These are phyloP conservation scores for Myochromella boudieri DNA, from an alignment of 768 basidiomycete species.

Conservation along the genomic window DNA sequence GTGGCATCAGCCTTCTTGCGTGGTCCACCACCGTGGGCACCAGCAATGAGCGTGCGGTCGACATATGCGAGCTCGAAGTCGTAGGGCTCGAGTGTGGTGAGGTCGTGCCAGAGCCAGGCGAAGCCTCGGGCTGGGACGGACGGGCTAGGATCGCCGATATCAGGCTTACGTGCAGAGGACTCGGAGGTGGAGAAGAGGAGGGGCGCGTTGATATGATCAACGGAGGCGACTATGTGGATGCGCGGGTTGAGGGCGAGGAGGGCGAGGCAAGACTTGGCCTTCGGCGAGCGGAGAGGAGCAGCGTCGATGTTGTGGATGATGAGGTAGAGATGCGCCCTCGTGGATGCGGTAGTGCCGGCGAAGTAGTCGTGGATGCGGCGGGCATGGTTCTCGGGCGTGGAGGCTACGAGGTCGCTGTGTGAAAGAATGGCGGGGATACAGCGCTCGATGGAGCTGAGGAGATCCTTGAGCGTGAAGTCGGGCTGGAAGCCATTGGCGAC, in stretches of 20 bases:
- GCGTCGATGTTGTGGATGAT: slow-evolving; percentile 91
- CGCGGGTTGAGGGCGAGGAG: slow-evolving; percentile 70
- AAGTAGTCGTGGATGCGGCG: slow-evolving; percentile 69
- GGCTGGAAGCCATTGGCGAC: slow-evolving; percentile 81
- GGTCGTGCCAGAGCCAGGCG: slow-evolving; percentile 86
- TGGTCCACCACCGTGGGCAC: slow-evolving; percentile 44
- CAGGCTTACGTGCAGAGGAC: slow-evolving; percentile 50
- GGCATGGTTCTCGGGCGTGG: slow-evolving; percentile 59
- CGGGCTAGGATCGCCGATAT: slow-evolving; percentile 6
- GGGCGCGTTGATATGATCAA: slow-evolving; percentile 85
- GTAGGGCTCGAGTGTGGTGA: slow-evolving; percentile 84
- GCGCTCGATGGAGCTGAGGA: slow-evolving; percentile 60
- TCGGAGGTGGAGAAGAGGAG: slow-evolving; percentile 82
- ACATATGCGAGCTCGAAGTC: slow-evolving; percentile 72
- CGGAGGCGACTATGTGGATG: slow-evolving; percentile 81
- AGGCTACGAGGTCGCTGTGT: slow-evolving; percentile 32
- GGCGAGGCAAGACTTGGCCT: slow-evolving; percentile 65
- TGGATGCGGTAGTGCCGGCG: slow-evolving; percentile 25
- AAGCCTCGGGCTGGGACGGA: slow-evolving; percentile 46
- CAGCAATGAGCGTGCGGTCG: slow-evolving; percentile 62
- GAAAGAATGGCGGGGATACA: slow-evolving; percentile 43
- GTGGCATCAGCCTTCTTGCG: slow-evolving; percentile 32
- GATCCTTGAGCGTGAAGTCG: slow-evolving; percentile 62
- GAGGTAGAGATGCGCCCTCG: slow-evolving; percentile 52
- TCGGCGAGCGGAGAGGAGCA: slow-evolving; percentile 60